A percentile compares a stretch with the other conserved stretches of the same genome.
These are phyloP conservation scores for Prunus campanulata DNA, from an alignment of 306 rosid genomes.

Conservation along the genomic window DNA sequence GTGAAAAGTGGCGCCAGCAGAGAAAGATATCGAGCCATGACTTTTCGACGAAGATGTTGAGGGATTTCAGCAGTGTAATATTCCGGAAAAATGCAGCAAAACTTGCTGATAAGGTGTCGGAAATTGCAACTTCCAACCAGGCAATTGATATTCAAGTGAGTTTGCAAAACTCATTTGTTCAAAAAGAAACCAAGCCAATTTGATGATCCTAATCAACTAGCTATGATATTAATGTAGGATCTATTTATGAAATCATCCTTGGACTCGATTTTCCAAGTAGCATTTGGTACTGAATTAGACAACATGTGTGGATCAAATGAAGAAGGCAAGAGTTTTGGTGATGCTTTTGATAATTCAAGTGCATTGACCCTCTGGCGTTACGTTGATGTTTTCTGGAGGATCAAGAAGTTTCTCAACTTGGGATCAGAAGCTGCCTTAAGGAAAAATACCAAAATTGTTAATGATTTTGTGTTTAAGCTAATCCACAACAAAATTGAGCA, in stretches of 20 bases:
- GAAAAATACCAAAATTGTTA: conserved; percentile 32
- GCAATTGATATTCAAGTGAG: conserved; percentile 63
- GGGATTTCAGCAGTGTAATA: conserved; percentile 55
- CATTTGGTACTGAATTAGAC: conserved; percentile 72
- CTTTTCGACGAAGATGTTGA: conserved; percentile 63
- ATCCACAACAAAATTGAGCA: conserved; percentile 48
- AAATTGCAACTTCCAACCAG: conserved; percentile 41
- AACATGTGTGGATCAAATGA: conserved; percentile 77
- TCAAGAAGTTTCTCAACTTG: conserved; percentile 64
- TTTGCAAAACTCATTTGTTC: conserved; percentile 14
- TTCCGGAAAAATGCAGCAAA: conserved; percentile 68
- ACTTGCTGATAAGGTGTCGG: conserved; percentile 55
- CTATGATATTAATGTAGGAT: conserved; percentile 36
- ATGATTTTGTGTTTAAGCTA: conserved; percentile 53
- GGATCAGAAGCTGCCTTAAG: conserved; percentile 62
- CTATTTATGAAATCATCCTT: conserved; percentile 57
- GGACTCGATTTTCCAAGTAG: conserved; percentile 77
- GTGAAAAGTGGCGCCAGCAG: conserved; percentile 81
- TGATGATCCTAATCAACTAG: neutral
- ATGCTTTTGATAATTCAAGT: conserved; percentile 64
- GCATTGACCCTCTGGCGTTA: conserved; percentile 53
- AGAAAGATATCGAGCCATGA: conserved; percentile 72
- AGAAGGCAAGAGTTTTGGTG: conserved; percentile 59
- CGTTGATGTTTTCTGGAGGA: conserved; percentile 67
- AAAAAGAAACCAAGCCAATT: conserved; percentile 6